Evolutionary conservation across 2,329 filamentous ascomycete species (phyloP).

Genomic region (Diaporthe caulivora): DNA sequence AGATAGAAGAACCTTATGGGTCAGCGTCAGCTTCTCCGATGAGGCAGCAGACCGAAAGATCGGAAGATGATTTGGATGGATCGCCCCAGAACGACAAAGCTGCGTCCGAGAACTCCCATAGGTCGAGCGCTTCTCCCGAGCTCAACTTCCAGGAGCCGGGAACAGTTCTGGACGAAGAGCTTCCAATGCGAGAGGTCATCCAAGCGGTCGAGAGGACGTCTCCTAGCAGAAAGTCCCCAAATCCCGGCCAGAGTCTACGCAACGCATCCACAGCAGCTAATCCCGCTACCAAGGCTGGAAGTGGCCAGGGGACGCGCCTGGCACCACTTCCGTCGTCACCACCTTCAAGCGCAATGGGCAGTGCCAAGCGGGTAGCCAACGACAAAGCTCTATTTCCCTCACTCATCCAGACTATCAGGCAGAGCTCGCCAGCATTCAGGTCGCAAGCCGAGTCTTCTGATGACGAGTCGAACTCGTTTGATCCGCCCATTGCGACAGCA

Average conservation of each 20-base stretch:
- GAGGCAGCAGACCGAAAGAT: background rate
- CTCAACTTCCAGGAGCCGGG: background rate
- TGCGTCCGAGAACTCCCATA: background rate
- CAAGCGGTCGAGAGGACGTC: background rate
- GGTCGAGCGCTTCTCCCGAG: background rate
- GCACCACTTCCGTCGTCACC: conserved; percentile 8
- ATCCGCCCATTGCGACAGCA: conserved; percentile 4
- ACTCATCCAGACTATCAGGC: background rate
- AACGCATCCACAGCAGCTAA: background rate
- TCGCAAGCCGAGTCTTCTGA: conserved; percentile 11
- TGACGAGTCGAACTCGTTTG: conserved; percentile 21
- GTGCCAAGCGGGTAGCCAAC: background rate
- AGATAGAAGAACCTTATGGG: background rate
- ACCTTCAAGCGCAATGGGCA: background rate
- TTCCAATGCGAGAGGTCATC: background rate
- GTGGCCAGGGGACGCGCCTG: background rate
- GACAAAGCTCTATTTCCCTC: background rate
- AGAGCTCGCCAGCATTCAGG: background rate
- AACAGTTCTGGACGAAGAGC: background rate
- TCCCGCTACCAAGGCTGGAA: background rate
- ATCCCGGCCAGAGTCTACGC: background rate
- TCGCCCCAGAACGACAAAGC: background rate
- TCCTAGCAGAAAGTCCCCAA: background rate
- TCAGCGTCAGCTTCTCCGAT: background rate
- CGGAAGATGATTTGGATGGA: background rate